phyloP scores from a whole-genome alignment of 2,329 filamentous ascomycete species.

The Xylaria sp. region DNA sequence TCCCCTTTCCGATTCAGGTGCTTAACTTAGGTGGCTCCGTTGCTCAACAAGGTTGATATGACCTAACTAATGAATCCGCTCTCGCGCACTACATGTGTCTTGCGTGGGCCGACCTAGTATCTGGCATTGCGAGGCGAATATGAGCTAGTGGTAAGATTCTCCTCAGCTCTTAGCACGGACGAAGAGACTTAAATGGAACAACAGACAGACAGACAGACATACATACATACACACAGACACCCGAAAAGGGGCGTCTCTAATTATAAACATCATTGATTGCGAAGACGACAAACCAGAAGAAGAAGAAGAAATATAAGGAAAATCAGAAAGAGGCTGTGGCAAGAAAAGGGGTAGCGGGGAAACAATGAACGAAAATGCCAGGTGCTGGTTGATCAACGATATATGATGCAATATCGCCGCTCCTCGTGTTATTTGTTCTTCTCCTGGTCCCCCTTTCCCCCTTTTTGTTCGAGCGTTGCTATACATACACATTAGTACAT shows the following conservation, averaged over 20 bases:
- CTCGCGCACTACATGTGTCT: neutral
- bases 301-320: too few relatives aligned
- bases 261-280: too few relatives aligned
- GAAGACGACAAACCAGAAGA: neutral
- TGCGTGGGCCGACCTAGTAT: neutral
- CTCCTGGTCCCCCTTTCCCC: too few relatives aligned
- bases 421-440: too few relatives aligned
- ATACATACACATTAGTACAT: too few relatives aligned
- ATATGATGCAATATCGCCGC: too few relatives aligned
- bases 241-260: neutral
- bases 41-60: neutral
- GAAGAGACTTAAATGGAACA: neutral
- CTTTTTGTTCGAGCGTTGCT: neutral
- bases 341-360: too few relatives aligned
- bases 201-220: neutral
- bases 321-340: too few relatives aligned
- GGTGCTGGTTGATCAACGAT: too few relatives aligned
- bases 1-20: slow-evolving; percentile 10
- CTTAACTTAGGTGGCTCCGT: slow-evolving; percentile 21
- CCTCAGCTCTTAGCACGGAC: neutral
- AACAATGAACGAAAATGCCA: too few relatives aligned
- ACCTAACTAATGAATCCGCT: neutral
- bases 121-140: neutral
- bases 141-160: neutral
- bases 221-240: neutral